Conservation (phyloP, 2,329 filamentous ascomycete species). For the Neocucurbitaria cava region DNA sequence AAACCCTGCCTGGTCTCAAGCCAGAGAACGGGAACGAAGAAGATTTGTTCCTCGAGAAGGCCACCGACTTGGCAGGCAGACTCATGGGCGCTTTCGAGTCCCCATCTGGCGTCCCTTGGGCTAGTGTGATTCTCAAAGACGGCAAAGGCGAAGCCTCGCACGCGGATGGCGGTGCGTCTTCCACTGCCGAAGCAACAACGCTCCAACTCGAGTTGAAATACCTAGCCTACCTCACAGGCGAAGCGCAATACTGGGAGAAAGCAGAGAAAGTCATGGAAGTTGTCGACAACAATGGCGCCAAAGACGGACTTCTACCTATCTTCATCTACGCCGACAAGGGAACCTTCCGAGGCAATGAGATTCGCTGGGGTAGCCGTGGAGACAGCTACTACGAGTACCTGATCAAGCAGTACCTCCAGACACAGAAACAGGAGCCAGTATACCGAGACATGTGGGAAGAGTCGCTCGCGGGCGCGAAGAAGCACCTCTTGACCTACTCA, state of each 20-base stretch:
- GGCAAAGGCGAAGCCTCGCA: conserved; percentile 81
- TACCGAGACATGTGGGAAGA: conserved; percentile 96
- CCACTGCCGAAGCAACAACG: conserved; percentile 90
- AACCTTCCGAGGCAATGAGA: conserved; percentile 81
- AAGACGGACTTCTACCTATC: conserved; percentile 89
- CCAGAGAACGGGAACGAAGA: conserved; percentile 77
- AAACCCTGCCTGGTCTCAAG: conserved; percentile 78
- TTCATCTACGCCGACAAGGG: conserved; percentile 83
- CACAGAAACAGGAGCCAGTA: conserved; percentile 80
- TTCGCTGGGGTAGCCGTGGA: conserved; percentile 89
- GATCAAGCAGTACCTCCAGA: conserved; percentile 98
- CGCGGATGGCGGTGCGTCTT: conserved; percentile 84
- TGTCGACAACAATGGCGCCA: conserved; percentile 78
- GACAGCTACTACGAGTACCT: conserved; percentile 99
- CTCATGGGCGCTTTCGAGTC: conserved; percentile 89
- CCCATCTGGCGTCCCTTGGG: conserved; percentile 83
- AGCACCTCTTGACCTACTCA: conserved; percentile 91
- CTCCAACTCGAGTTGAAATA: conserved; percentile 98
- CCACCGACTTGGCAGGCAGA: conserved; percentile 88
- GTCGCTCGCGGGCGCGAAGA: conserved; percentile 81
- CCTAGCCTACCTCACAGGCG: conserved; percentile 90
- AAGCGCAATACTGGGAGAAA: conserved; percentile 89
- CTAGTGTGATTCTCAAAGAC: conserved; percentile 86
- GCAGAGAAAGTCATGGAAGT: conserved; percentile 92
- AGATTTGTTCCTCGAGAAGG: conserved; percentile 95